Conservation (phyloP, 345 rosid species). For the Citrus trifoliata region DNA sequence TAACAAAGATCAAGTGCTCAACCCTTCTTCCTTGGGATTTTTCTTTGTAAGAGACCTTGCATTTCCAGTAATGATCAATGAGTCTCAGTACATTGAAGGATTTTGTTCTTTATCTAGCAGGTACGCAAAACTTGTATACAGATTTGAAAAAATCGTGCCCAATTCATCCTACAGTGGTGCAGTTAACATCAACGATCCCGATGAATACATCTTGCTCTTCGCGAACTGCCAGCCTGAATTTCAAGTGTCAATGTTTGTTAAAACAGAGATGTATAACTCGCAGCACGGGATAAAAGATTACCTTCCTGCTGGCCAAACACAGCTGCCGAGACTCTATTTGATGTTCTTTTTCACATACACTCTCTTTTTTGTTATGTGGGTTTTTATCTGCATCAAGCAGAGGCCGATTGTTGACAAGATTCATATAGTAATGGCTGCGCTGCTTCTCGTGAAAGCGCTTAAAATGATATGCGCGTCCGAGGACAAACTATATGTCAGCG, state of each 20-base stretch:
- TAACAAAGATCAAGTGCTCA: background rate
- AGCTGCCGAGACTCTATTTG: constrained; percentile 35
- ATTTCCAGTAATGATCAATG: constrained; percentile 25
- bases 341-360: constrained; percentile 29
- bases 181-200: constrained; percentile 19
- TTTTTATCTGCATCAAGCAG: constrained; percentile 27
- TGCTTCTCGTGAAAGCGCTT: constrained; percentile 43
- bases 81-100: constrained; percentile 2
- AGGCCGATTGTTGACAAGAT: constrained; percentile 36
- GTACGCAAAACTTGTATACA: constrained; percentile 26
- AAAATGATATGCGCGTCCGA: constrained; percentile 51
- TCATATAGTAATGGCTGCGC: constrained; percentile 44
- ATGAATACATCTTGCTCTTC: constrained; percentile 39
- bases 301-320: constrained; percentile 47
- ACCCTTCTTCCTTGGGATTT: constrained; percentile 42
- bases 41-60: constrained; percentile 31
- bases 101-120: constrained; percentile 39
- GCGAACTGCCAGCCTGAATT: constrained; percentile 48
- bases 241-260: constrained; percentile 45
- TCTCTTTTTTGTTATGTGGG: constrained; percentile 28
- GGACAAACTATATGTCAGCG: constrained; percentile 33
- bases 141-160: constrained; percentile 19
- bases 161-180: constrained; percentile 30
- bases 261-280: constrained; percentile 48
- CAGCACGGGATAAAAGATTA: constrained; percentile 33